Evolutionary conservation across 257 asterid species (phyloP).

Genomic region (Solanum tacnaense): DNA sequence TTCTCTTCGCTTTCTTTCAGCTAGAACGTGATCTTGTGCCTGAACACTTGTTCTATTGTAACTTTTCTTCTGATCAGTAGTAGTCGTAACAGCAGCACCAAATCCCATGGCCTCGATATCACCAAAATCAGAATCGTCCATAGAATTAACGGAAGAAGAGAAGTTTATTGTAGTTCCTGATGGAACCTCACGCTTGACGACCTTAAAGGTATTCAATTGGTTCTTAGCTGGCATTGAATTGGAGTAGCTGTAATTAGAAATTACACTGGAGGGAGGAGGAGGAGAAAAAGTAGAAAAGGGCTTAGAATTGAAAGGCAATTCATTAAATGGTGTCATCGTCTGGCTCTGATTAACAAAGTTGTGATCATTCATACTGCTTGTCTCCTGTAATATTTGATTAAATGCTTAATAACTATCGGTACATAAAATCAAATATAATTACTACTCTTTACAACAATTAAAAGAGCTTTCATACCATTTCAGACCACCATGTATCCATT

Average conservation of each 20-base stretch:
- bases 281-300: not conserved
- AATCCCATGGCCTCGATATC: not conserved
- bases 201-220: not conserved
- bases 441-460: not conserved
- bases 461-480: not conserved
- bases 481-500: slow-evolving; percentile 10
- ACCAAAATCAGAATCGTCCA: not conserved
- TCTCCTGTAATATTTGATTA: not conserved
- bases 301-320: not conserved
- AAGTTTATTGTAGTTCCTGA: not conserved
- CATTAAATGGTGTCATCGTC: not conserved
- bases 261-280: not conserved
- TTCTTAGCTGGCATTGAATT: not conserved
- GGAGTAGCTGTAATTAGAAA: not conserved
- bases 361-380: not conserved
- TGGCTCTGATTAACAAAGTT: not conserved
- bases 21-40: slow-evolving; percentile 16
- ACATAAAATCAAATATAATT: not conserved
- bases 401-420: not conserved
- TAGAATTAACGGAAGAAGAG: not conserved
- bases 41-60: slow-evolving; percentile 1
- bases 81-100: not conserved
- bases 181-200: not conserved
- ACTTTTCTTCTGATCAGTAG: not conserved
- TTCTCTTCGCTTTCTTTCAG: slow-evolving; percentile 17